Percentiles rank a stretch among this genome's conserved stretches.
These are phyloP conservation scores for Plantago lanceolata DNA, from an alignment of 305 asterid species.

Conservation along the genomic window DNA sequence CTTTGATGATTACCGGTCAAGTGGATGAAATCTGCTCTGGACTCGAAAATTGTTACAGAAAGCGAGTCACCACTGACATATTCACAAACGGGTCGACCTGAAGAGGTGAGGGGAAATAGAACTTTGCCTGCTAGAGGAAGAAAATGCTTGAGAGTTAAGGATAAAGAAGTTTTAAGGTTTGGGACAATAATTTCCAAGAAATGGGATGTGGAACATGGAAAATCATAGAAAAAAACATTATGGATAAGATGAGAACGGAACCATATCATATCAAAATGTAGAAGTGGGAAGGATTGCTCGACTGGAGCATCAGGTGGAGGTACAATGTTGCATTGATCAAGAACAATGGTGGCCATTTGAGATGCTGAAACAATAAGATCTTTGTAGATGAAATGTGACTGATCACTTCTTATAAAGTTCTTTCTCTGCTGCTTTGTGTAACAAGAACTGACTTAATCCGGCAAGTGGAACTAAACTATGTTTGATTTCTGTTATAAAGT, in stretches of 20 bases:
- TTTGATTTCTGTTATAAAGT: no score
- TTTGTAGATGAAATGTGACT: no score
- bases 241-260: background rate
- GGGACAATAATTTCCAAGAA: conserved; percentile 22
- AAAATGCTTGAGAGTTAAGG: conserved; percentile 27
- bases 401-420: no score
- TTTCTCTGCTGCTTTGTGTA: no score
- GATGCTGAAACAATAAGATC: no score
- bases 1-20: conserved; percentile 20
- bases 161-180: conserved; percentile 12
- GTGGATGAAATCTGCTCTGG: conserved; percentile 13
- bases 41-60: conserved; percentile 25
- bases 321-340: background rate
- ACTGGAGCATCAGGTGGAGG: conserved; percentile 9
- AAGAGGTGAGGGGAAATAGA: conserved; percentile 10
- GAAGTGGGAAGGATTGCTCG: conserved; percentile 20
- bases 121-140: conserved; percentile 23
- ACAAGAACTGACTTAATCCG: no score
- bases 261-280: conserved; percentile 18
- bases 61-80: conserved; percentile 25
- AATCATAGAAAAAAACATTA: conserved; percentile 16
- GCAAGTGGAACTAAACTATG: no score
- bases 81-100: background rate
- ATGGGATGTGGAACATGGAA: conserved; percentile 12
- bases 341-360: background rate